These are phyloP conservation scores for Dioscorea cayenensis DNA, from an alignment of 116 monocot genomes.

Conservation along the genomic window DNA sequence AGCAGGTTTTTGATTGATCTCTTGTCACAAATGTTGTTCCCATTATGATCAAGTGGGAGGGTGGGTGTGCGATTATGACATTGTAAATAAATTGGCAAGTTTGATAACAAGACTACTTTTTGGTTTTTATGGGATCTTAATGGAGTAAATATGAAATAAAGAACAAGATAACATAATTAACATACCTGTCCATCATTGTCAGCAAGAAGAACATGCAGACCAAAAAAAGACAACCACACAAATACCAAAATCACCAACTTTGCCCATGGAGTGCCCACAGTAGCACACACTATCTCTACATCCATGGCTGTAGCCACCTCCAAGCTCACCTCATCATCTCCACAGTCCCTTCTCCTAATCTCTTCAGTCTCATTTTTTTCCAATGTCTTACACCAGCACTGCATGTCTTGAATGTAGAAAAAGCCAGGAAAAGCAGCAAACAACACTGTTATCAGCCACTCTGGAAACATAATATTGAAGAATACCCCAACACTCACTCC, in stretches of 20 bases:
- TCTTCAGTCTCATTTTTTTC: constrained; percentile 40
- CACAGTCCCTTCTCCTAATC: constrained; percentile 1
- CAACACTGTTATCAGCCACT: constrained; percentile 70
- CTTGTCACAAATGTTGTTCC: too few relatives aligned
- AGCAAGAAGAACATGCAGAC: constrained; percentile 36
- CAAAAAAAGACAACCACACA: constrained; percentile 52
- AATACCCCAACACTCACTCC: constrained; percentile 72
- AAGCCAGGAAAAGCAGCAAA: constrained; percentile 48
- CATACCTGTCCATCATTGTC: constrained; percentile 44
- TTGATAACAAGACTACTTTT: background rate
- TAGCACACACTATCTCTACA: constrained; percentile 4
- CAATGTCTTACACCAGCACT: constrained; percentile 45
- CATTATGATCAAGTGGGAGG: too few relatives aligned
- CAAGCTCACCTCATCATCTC: background rate
- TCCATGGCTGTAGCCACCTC: background rate
- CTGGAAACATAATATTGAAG: constrained; percentile 74
- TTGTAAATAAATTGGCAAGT: background rate
- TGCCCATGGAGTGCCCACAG: constrained; percentile 14
- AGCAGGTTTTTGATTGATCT: too few relatives aligned
- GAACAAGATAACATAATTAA: background rate
- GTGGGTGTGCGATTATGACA: too few relatives aligned
- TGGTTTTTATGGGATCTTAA: background rate
- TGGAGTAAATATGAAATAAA: background rate
- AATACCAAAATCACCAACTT: constrained; percentile 31
- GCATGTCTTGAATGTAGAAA: constrained; percentile 50